phyloP scores from a whole-genome alignment of 345 rosid genomes.

The Noccaea bulbosa region DNA sequence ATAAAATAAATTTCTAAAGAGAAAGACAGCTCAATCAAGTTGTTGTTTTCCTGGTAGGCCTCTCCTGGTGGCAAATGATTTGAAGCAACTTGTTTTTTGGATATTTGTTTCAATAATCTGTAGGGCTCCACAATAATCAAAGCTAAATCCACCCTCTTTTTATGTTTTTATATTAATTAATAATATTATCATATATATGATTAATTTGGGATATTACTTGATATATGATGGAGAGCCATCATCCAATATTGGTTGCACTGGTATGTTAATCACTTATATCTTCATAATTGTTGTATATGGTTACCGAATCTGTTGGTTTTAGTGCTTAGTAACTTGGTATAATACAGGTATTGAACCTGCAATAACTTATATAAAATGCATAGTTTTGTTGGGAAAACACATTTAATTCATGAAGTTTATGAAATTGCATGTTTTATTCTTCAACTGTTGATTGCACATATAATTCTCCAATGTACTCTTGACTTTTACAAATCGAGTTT shows the following conservation, averaged over 20 bases:
- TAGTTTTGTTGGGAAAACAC: too few species aligned
- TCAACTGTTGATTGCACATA: too few species aligned
- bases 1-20: slow-evolving; percentile 9
- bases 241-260: slow-evolving; percentile 29
- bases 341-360: too few species aligned
- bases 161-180: background rate
- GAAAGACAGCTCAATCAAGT: slow-evolving; percentile 41
- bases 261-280: slow-evolving; percentile 5
- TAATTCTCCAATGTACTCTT: too few species aligned
- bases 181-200: background rate
- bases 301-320: background rate
- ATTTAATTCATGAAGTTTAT: too few species aligned
- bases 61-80: slow-evolving; percentile 33
- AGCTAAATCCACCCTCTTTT: slow-evolving; percentile 38
- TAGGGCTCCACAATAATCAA: slow-evolving; percentile 34
- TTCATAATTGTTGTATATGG: background rate
- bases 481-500: too few species aligned
- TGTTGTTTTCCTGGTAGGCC: slow-evolving; percentile 42
- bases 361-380: too few species aligned
- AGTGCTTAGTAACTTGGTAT: too few species aligned
- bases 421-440: too few species aligned
- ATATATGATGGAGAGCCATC: slow-evolving; percentile 28
- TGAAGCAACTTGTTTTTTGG: slow-evolving; percentile 25
- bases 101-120: background rate
- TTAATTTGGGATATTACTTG: slow-evolving; percentile 1